A percentile compares a stretch with the other conserved stretches of the same genome.
Conservation (phyloP, 2,329 filamentous ascomycete genomes). For the Plectosphaerella sp. region DNA sequence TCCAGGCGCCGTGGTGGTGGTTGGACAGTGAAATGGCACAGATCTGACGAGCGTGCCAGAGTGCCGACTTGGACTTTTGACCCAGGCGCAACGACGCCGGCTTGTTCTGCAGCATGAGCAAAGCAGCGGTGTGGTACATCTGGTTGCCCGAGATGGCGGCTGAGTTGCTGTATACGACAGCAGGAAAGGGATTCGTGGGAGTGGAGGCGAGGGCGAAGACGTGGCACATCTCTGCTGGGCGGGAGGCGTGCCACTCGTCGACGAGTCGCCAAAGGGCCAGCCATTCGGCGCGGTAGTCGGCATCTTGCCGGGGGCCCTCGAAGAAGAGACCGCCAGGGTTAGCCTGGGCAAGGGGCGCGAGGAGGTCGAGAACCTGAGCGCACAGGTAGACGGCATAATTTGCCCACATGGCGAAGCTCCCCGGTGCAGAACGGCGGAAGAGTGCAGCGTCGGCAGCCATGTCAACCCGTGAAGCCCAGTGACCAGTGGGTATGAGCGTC, state of each 20-base stretch:
- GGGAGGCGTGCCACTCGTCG: slow-evolving; percentile 33
- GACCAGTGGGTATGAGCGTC: slow-evolving; percentile 41
- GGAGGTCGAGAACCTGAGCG: slow-evolving; percentile 36
- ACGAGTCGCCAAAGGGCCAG: slow-evolving; percentile 30
- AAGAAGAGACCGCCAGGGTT: slow-evolving; percentile 6
- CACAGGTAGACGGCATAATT: slow-evolving; percentile 45
- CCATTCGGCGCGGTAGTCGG: slow-evolving; percentile 25
- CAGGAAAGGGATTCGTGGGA: slow-evolving; percentile 44
- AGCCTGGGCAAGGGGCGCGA: slow-evolving; percentile 15
- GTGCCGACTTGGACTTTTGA: slow-evolving; percentile 28
- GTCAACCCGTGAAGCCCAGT: slow-evolving; percentile 34
- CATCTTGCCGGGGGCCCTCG: slow-evolving; percentile 14
- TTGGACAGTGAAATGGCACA: slow-evolving; percentile 50
- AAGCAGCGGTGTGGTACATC: slow-evolving; percentile 47
- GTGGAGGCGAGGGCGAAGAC: slow-evolving; percentile 26
- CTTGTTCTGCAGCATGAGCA: slow-evolving; percentile 44
- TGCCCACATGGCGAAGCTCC: slow-evolving; percentile 40
- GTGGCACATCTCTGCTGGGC: slow-evolving; percentile 29
- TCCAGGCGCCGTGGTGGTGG: slow-evolving; percentile 47
- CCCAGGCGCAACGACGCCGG: slow-evolving; percentile 33
- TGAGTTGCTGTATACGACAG: slow-evolving; percentile 44
- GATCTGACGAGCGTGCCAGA: slow-evolving; percentile 50
- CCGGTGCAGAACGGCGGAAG: slow-evolving; percentile 22
- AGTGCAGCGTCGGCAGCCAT: slow-evolving; percentile 25
- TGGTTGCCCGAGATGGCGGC: slow-evolving; percentile 51